A percentile compares a stretch with the other conserved stretches of the same genome.
phyloP scores from a whole-genome alignment of 2,329 filamentous ascomycete genomes.

The Colletotrichum lini region DNA sequence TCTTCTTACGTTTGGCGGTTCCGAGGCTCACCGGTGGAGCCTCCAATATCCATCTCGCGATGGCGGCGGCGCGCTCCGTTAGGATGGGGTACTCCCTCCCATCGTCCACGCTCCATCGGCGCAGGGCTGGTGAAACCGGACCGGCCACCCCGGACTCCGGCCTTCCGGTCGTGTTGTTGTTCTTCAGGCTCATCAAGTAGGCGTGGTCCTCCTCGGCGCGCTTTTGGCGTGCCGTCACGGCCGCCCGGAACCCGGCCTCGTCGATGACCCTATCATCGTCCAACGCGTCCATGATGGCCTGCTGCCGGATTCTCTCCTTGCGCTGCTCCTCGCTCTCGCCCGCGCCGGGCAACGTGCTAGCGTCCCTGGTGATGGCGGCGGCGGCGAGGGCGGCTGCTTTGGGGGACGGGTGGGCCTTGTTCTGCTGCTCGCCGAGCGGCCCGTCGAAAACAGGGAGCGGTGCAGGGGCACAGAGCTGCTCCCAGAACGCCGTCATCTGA shows the following conservation, averaged over 20 bases:
- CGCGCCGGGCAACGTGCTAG: constrained; percentile 49
- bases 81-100: constrained; percentile 78
- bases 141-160: constrained; percentile 32
- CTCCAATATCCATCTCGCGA: constrained; percentile 78
- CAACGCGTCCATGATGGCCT: constrained; percentile 77
- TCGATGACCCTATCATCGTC: constrained; percentile 78
- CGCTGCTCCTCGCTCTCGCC: constrained; percentile 66
- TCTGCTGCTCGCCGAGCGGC: constrained; percentile 42
- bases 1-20: constrained; percentile 57
- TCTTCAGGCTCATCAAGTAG: constrained; percentile 24
- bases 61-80: constrained; percentile 77
- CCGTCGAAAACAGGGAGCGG: constrained; percentile 60
- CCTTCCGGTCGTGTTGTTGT: constrained; percentile 44
- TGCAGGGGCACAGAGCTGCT: constrained; percentile 75
- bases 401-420: constrained; percentile 46
- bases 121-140: constrained; percentile 48
- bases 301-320: constrained; percentile 72
- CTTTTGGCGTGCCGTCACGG: constrained; percentile 73
- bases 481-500: constrained; percentile 76
- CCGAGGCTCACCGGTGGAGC: constrained; percentile 62
- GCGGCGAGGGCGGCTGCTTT: constrained; percentile 51
- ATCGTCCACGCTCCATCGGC: constrained; percentile 75
- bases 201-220: constrained; percentile 68
- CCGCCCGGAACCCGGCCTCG: constrained; percentile 75
- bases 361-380: constrained; percentile 51